phyloP scores from a whole-genome alignment of 2,329 filamentous ascomycete species.

The Fusarium sublunatum region DNA sequence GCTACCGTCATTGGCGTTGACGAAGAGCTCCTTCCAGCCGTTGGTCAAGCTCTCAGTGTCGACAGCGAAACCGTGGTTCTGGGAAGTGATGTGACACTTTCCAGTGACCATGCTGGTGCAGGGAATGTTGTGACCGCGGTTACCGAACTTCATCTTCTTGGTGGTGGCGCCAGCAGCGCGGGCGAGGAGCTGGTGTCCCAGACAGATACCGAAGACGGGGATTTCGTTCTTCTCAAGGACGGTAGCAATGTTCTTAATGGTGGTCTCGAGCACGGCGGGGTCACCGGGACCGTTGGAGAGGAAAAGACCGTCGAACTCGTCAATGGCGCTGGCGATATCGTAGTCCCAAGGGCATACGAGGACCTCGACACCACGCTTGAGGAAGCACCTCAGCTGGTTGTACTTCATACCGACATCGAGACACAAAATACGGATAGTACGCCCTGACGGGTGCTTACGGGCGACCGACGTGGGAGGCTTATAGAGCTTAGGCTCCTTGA shows the following conservation, averaged over 20 bases:
- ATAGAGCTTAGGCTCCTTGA: constrained; percentile 87
- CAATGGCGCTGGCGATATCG: constrained; percentile 82
- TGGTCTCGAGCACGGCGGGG: constrained; percentile 83
- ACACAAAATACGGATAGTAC: constrained; percentile 86
- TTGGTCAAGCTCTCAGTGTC: constrained; percentile 79
- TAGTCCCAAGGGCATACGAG: constrained; percentile 97
- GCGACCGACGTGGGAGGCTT: constrained; percentile 76
- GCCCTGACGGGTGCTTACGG: constrained; percentile 88
- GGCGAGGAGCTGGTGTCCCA: constrained; percentile 93
- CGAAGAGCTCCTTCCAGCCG: constrained; percentile 93
- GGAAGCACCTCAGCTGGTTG: constrained; percentile 94
- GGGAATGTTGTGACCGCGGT: constrained; percentile 97
- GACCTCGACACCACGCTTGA: constrained; percentile 92
- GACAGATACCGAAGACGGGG: constrained; percentile 94
- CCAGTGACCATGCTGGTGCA: constrained; percentile 96
- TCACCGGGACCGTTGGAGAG: constrained; percentile 98
- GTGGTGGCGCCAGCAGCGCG: constrained; percentile 87
- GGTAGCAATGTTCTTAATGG: constrained; percentile 80
- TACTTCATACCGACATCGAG: constrained; percentile 98
- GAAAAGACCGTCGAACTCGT: constrained; percentile 95
- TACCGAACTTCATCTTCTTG: constrained; percentile 98
- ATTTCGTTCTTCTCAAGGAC: constrained; percentile 82
- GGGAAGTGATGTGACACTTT: constrained; percentile 98
- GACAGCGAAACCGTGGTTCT: constrained; percentile 97
- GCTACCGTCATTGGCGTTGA: constrained; percentile 97